These are phyloP conservation scores for Dalbergia cultrata DNA, from an alignment of 306 rosid genomes.

Conservation along the genomic window DNA sequence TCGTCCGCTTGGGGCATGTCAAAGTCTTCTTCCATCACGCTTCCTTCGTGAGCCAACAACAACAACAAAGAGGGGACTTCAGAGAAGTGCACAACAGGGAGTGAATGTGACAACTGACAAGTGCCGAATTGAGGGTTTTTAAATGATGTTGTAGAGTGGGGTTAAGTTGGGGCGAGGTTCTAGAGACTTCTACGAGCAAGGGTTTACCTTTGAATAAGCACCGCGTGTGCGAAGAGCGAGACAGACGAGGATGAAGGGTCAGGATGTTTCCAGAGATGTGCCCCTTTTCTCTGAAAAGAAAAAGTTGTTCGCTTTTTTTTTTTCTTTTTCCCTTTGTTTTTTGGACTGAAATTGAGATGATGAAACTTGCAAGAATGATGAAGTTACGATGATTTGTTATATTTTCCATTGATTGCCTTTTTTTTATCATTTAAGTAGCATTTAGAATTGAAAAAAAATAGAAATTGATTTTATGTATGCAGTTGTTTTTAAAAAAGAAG, in stretches of 20 bases:
- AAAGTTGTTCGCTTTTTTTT: background rate
- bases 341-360: too few relatives aligned
- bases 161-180: constrained; percentile 43
- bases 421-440: too few relatives aligned
- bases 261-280: background rate
- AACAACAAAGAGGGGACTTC: background rate
- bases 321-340: too few relatives aligned
- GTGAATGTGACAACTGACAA: background rate
- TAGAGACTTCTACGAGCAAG: constrained; percentile 62
- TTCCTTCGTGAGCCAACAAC: background rate
- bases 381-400: too few relatives aligned
- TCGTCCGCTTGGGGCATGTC: constrained; percentile 65
- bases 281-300: too few relatives aligned
- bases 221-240: background rate
- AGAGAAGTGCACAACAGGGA: background rate
- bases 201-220: background rate
- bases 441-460: too few relatives aligned
- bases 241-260: background rate
- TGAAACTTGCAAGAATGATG: too few relatives aligned
- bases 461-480: too few relatives aligned
- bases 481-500: too few relatives aligned
- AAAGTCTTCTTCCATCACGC: constrained; percentile 74
- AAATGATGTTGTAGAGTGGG: background rate
- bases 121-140: background rate
- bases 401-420: too few relatives aligned